Conservation (phyloP, 805 yeast species). For the Ogataea polymorpha region DNA sequence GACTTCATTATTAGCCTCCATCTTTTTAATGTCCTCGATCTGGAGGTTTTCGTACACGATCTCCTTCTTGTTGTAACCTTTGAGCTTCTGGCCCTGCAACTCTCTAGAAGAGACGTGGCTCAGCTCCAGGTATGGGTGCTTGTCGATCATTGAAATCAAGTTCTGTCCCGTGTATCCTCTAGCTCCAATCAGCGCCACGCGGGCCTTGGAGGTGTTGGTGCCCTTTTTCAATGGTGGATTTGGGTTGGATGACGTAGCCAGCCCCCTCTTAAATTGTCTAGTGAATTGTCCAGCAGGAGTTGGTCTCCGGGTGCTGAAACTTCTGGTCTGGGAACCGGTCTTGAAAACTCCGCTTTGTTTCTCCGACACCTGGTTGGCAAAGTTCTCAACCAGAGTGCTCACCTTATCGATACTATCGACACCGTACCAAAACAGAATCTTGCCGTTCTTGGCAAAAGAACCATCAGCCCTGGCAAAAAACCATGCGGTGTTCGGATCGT, state of each 20-base stretch:
- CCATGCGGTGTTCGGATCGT: slow-evolving; percentile 88
- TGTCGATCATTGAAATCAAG: slow-evolving; percentile 78
- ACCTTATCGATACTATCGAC: slow-evolving; percentile 60
- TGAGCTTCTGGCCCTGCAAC: slow-evolving; percentile 77
- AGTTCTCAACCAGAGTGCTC: slow-evolving; percentile 58
- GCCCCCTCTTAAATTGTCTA: slow-evolving; percentile 25
- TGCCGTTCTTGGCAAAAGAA: slow-evolving; percentile 84
- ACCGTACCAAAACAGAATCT: slow-evolving; percentile 94
- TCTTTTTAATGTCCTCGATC: slow-evolving; percentile 74
- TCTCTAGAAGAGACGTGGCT: slow-evolving; percentile 96
- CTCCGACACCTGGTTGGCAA: slow-evolving; percentile 40
- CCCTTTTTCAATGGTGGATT: slow-evolving; percentile 72
- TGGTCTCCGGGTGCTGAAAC: slow-evolving; percentile 22
- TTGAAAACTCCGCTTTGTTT: slow-evolving; percentile 47
- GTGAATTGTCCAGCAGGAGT: slow-evolving; percentile 12
- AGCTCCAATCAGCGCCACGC: slow-evolving; percentile 95
- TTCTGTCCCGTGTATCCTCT: slow-evolving; percentile 98
- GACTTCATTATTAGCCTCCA: slow-evolving; percentile 74
- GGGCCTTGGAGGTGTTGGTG: slow-evolving; percentile 56
- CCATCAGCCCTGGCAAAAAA: slow-evolving; percentile 92
- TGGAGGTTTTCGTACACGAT: slow-evolving; percentile 82
- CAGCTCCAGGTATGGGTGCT: slow-evolving; percentile 83
- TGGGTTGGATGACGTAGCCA: slow-evolving; percentile 48
- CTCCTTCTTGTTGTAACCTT: slow-evolving; percentile 81
- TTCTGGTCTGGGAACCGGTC: slow-evolving; percentile 39